Percentiles rank a stretch among this genome's conserved stretches.
These are phyloP conservation scores for Apiospora malaysiana DNA, from an alignment of 2,329 filamentous ascomycete genomes.

Conservation along the genomic window DNA sequence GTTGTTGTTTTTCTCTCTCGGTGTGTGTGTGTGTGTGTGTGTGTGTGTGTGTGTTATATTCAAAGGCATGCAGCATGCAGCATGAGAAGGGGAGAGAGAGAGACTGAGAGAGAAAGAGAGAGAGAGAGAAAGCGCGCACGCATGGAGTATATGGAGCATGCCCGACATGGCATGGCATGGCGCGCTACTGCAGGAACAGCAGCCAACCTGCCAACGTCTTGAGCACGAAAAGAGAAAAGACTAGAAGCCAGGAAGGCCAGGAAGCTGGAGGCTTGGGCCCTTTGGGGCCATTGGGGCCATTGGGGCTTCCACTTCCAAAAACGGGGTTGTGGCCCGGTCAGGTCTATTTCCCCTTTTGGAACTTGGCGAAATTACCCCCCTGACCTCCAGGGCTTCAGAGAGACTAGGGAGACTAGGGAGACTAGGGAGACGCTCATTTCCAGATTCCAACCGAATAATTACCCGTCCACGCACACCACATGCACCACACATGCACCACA, in stretches of 20 bases:
- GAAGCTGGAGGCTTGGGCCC: too few relatives aligned
- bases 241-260: neutral
- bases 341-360: neutral
- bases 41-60: neutral
- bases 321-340: neutral
- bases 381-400: too few relatives aligned
- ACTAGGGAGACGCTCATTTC: neutral
- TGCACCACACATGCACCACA: neutral
- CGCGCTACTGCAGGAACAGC: constrained; percentile 18
- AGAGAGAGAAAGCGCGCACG: too few relatives aligned
- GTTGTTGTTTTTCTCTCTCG: neutral
- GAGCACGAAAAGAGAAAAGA: neutral
- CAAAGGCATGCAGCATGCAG: neutral
- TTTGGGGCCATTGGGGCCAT: too few relatives aligned
- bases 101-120: too few relatives aligned
- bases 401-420: too few relatives aligned
- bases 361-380: constrained; percentile 10
- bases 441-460: neutral
- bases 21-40: too few relatives aligned
- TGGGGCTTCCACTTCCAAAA: neutral
- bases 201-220: too few relatives aligned
- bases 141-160: too few relatives aligned
- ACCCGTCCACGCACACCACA: neutral
- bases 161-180: constrained; percentile 16
- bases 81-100: neutral